Evolutionary conservation across 2,329 filamentous ascomycete genomes (phyloP).

Genomic region (Proliferodiscus dingleyae): DNA sequence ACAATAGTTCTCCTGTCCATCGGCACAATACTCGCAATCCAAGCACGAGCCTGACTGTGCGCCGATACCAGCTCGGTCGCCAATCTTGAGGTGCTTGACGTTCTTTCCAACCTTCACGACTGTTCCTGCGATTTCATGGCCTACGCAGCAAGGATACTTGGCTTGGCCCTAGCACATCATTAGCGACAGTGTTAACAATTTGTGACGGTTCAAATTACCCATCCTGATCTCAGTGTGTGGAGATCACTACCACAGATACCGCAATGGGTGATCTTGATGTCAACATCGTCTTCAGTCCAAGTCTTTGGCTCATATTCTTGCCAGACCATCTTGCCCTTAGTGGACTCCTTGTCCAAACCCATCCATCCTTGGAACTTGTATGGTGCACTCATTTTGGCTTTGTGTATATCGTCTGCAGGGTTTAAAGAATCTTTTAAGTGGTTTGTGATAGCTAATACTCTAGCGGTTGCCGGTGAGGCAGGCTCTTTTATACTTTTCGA

Average conservation of each 20-base stretch:
- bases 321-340: constrained; percentile 33
- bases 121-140: constrained; percentile 48
- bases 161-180: constrained; percentile 32
- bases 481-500: constrained; percentile 16
- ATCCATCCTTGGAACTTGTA: constrained; percentile 37
- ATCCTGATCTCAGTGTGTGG: constrained; percentile 32
- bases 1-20: constrained; percentile 22
- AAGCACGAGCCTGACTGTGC: constrained; percentile 46
- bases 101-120: constrained; percentile 42
- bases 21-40: constrained; percentile 46
- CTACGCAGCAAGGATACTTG: constrained; percentile 38
- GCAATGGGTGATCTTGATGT: constrained; percentile 47
- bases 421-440: constrained; percentile 24
- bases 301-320: constrained; percentile 41
- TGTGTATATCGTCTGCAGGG: constrained; percentile 15
- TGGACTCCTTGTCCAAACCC: constrained; percentile 30
- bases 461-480: constrained; percentile 18
- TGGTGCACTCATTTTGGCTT: constrained; percentile 25
- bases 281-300: constrained; percentile 47
- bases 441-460: constrained; percentile 22
- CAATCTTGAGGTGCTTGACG: constrained; percentile 41
- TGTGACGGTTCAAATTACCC: constrained; percentile 15
- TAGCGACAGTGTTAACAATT: neutral
- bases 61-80: constrained; percentile 51
- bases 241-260: constrained; percentile 42